Percentiles rank a stretch among this genome's conserved stretches.
Evolutionary conservation across 2,329 filamentous ascomycete genomes (phyloP).

Genomic region (Amphichorda felina): DNA sequence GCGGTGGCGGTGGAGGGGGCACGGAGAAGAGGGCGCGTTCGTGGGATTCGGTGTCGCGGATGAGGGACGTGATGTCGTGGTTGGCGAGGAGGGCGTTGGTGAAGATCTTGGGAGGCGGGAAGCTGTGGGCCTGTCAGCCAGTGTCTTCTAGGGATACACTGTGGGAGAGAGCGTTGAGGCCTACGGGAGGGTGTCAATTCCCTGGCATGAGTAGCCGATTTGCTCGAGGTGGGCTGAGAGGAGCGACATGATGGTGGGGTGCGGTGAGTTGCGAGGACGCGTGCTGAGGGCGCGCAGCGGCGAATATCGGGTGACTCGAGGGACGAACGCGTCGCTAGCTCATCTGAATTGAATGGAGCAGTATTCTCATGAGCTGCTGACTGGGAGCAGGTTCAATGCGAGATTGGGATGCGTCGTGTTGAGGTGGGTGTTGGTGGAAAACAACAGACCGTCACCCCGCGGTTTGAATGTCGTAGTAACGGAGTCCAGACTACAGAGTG

Average conservation of each 20-base stretch:
- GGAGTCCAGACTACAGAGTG: too few species aligned
- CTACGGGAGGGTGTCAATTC: conserved; percentile 64
- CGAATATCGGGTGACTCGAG: too few species aligned
- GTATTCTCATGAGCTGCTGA: too few species aligned
- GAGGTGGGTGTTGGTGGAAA: too few species aligned
- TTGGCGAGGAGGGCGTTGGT: conserved; percentile 82
- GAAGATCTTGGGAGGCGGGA: conserved; percentile 86
- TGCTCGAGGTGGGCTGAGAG: conserved; percentile 64
- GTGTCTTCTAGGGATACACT: too few species aligned
- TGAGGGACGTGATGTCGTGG: conserved; percentile 87
- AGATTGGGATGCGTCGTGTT: too few species aligned
- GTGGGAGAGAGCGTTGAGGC: conserved; percentile 10
- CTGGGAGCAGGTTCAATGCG: too few species aligned
- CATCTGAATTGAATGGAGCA: too few species aligned
- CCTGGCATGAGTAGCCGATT: conserved; percentile 63
- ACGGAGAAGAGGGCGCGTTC: conserved; percentile 93
- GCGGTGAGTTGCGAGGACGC: not conserved
- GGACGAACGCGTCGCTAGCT: too few species aligned
- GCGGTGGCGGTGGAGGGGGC: conserved; percentile 57
- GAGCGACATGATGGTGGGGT: conserved; percentile 45
- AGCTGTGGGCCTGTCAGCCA: conserved; percentile 39
- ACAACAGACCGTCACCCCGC: too few species aligned
- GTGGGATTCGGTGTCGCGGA: conserved; percentile 89
- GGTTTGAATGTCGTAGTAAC: too few species aligned
- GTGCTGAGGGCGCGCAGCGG: too few species aligned